Evolutionary conservation across 345 rosid species (phyloP).

Genomic region (Citrus glauca): DNA sequence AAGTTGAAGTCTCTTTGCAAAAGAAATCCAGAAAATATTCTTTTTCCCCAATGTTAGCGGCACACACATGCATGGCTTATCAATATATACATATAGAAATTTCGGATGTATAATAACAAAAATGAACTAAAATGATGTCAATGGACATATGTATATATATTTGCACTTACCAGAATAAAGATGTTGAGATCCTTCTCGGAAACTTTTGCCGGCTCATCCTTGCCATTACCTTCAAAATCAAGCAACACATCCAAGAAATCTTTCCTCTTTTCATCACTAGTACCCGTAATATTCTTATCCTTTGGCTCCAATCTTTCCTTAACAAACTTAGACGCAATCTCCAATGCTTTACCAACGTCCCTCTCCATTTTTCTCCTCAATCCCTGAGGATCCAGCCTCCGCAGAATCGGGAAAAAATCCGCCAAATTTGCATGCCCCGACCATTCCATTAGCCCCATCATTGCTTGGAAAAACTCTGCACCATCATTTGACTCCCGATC

Average conservation of each 20-base stretch:
- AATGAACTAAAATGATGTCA: too few relatives aligned
- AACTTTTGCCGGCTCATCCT: conserved; percentile 38
- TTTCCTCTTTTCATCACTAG: conserved; percentile 7
- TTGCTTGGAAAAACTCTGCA: conserved; percentile 25
- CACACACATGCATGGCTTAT: too few relatives aligned
- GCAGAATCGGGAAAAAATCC: conserved; percentile 42
- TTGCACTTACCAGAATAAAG: conserved; percentile 40
- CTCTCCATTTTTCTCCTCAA: conserved; percentile 41
- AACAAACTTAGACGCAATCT: conserved; percentile 38
- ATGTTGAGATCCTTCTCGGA: conserved; percentile 32
- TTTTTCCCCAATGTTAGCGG: too few relatives aligned
- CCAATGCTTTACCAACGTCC: conserved; percentile 47
- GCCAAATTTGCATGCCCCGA: conserved; percentile 35
- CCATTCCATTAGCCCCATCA: conserved; percentile 34
- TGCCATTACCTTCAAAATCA: conserved; percentile 44
- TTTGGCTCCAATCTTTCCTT: conserved; percentile 30
- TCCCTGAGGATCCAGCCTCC: conserved; percentile 52
- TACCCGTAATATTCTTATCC: too few relatives aligned
- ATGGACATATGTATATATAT: too few relatives aligned
- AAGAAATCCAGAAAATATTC: too few relatives aligned
- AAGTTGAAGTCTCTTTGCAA: too few relatives aligned
- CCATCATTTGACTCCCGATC: conserved; percentile 38
- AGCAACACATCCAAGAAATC: conserved; percentile 56
- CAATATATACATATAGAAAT: too few relatives aligned
- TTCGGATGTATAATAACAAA: too few relatives aligned